Base-by-base conservation (phyloP, 2,329 filamentous ascomycete genomes). In the Talaromyces sp. region DNA sequence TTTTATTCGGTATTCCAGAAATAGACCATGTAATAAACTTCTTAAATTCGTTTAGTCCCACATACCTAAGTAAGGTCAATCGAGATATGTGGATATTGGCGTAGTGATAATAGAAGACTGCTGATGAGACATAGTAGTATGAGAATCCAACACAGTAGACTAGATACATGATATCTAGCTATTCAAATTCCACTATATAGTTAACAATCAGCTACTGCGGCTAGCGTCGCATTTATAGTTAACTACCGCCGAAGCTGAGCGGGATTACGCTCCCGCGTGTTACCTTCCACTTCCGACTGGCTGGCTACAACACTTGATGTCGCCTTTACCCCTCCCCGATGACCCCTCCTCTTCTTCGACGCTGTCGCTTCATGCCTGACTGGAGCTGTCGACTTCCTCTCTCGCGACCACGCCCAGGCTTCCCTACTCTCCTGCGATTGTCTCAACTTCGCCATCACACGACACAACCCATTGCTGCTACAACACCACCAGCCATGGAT, bases 401-500 rank as follows among this genome's bases (percentile, higher is more conserved):
- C 50, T 18, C 54, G 56, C 65, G 61, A 63, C 65, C 53, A 18
- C 52, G 5, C 18, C 60, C 59, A 44, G 54, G 56, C 33, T 36
- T 56, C 57, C 55, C 44, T n/a, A 23, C 44, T 34, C 44, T 51
- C 40, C 57, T 27, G 12, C 65, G 63, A 61, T 60, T 60, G 31
- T 50, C 47, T 34, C 63, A 56, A 47, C 56, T 63, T 34, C 54
- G 34, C 55, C 63, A 61, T 59, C 67, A 63, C 57, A 36, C 36
- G 52, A 63, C 47, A 42, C 36, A 42, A 16, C 12, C 44, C 34
- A 34, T 53, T 34, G 55, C 33, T 44, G 61, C 57, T 28, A 44
- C 61, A 10, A 50, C 55, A 63, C 62, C 53, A 59, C 28, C 59
- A 60, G 59, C 56, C 47, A 79, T 79, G 77, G 76, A 79, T 68